Conservation (phyloP, 192 early-diverging fungal genomes). For the Entophlyctis luteolus region DNA sequence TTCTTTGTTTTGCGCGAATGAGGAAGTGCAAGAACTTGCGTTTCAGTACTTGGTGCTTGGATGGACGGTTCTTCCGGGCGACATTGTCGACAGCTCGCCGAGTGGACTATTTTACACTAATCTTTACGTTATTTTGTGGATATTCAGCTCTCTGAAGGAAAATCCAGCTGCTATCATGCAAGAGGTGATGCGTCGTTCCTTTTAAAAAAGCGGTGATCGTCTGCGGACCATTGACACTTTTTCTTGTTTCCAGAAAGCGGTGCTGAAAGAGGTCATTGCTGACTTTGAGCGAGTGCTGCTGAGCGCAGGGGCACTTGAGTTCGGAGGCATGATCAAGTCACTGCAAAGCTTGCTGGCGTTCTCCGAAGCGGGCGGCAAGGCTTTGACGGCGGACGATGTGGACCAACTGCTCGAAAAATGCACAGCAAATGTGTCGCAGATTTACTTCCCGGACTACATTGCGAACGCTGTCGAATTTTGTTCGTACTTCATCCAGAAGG, state of each 20-base stretch:
- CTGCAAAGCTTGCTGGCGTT: slow-evolving; percentile 28
- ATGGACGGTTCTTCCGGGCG: slow-evolving; percentile 30
- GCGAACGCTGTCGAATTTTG: slow-evolving; percentile 39
- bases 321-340: slow-evolving; percentile 35
- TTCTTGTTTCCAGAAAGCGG: not conserved
- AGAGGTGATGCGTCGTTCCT: slow-evolving; percentile 1
- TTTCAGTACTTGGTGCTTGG: slow-evolving; percentile 31
- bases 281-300: slow-evolving; percentile 20
- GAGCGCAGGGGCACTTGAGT: slow-evolving; percentile 26
- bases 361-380: not conserved
- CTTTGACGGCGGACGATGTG: not conserved
- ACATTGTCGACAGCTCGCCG: slow-evolving; percentile 27
- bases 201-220: no score
- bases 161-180: not conserved
- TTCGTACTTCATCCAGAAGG: slow-evolving; percentile 20
- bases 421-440: slow-evolving; percentile 31
- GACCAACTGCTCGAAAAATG: slow-evolving; percentile 33
- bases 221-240: not conserved
- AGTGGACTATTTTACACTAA: slow-evolving; percentile 35
- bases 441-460: slow-evolving; percentile 34
- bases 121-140: slow-evolving; percentile 36
- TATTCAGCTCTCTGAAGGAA: slow-evolving; percentile 19
- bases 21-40: slow-evolving; percentile 29
- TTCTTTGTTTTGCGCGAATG: slow-evolving; percentile 20
- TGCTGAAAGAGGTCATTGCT: not conserved